Conservation (phyloP, 2,329 filamentous ascomycete genomes). For the Scleromitrula shiraiana region DNA sequence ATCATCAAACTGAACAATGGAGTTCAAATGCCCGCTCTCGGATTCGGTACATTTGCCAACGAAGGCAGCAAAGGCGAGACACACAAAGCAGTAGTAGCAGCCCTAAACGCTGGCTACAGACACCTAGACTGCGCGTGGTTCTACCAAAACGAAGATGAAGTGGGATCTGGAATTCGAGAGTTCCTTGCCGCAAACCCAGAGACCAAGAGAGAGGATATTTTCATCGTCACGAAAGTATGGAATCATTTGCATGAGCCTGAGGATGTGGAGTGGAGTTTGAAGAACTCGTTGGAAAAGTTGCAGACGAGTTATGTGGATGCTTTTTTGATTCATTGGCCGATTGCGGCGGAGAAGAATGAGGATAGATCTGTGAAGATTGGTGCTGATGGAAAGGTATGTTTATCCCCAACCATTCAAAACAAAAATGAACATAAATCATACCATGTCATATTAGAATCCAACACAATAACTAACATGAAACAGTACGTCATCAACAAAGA, state of each 20-base stretch:
- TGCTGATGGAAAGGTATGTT: slow-evolving; percentile 40
- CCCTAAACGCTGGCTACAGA: slow-evolving; percentile 57
- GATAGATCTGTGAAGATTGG: slow-evolving; percentile 51
- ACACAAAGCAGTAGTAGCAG: slow-evolving; percentile 43
- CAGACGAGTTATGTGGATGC: slow-evolving; percentile 75
- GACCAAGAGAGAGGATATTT: slow-evolving; percentile 41
- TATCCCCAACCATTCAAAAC: neutral
- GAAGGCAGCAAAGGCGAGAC: slow-evolving; percentile 32
- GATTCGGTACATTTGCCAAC: slow-evolving; percentile 33
- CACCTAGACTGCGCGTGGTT: slow-evolving; percentile 67
- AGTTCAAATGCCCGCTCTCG: slow-evolving; percentile 34
- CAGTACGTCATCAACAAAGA: slow-evolving; percentile 55
- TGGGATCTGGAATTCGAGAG: slow-evolving; percentile 68
- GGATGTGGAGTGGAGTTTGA: slow-evolving; percentile 58
- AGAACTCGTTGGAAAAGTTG: slow-evolving; percentile 63
- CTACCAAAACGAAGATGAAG: slow-evolving; percentile 75
- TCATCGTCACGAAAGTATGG: slow-evolving; percentile 26
- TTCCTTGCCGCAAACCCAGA: slow-evolving; percentile 53
- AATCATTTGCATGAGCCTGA: slow-evolving; percentile 54
- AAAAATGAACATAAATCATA: too few species aligned
- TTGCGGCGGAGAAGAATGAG: slow-evolving; percentile 66
- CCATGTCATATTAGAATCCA: too few species aligned
- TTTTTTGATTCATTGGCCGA: slow-evolving; percentile 76
- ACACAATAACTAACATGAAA: slow-evolving; percentile 5
- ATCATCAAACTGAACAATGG: slow-evolving; percentile 29